Evolutionary conservation across 2,329 filamentous ascomycete genomes (phyloP), one percentile per base, ranked within the genome.

Genomic region (Cryphonectria carpinicola): DNA sequence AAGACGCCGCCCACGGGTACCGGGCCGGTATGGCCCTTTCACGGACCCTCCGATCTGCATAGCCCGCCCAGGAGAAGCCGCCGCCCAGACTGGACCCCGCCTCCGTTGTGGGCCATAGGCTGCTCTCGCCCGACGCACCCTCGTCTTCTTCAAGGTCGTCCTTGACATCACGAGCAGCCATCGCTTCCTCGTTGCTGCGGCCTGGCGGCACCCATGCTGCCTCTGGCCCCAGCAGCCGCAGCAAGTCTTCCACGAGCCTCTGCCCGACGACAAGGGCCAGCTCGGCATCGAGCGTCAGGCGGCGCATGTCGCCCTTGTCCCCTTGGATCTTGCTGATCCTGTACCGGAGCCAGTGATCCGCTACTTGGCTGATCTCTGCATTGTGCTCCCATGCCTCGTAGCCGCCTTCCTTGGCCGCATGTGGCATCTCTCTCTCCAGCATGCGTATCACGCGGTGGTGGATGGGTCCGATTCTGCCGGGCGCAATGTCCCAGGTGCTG

Each of bases 301-400:
- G 68, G 62, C 39, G 43, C 56, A 22, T 46, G 28, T 66, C 66
- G 25, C 32, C 46, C 46, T 37, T 68, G 63, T 64, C 28, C 4
- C 71, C 71, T 41, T 63, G 56, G 65, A 66, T 68, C 68, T 52
- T 68, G 56, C 62, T 54, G 28, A 72, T 67, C 13, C 71, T 69
- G 49, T 72, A 71, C 7, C 49, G 43, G 37, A 72, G 60, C 71
- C 71, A 72, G 28, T 66, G 35, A n/a, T 62, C 63, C 14, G 68
- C 62, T 17, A 66, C 28, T 19, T 22, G 17, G 52, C 25, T 64
- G 39, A 71, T 61, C 39, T 58, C 39, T 32, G 39, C 49, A 1
- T 63, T 37, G 63, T 67, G 56, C 32, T 63, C 35, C 32, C n/a
- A 49, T 22, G 13, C 25, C 39, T 56, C 62, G 62, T 66, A 72